Conservation (phyloP, 352 stramenopile species). For the Hyaloperonospora arabidopsidis region DNA sequence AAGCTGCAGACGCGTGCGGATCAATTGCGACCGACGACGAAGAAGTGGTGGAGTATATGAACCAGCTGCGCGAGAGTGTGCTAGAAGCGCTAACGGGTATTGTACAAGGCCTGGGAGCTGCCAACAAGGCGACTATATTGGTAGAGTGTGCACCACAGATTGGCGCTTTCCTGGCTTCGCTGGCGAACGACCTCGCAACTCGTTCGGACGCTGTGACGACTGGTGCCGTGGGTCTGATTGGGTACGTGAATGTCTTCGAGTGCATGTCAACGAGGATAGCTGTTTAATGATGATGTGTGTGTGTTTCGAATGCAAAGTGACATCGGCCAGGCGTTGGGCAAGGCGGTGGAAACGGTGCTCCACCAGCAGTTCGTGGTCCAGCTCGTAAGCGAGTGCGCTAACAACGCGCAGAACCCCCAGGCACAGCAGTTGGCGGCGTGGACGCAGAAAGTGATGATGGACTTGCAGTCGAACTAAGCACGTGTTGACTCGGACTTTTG, state of each 20-base stretch:
- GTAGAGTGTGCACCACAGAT: slow-evolving; percentile 80
- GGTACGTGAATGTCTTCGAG: slow-evolving; percentile 34
- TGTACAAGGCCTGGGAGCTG: slow-evolving; percentile 89
- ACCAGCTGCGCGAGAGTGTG: slow-evolving; percentile 91
- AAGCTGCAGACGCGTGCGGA: slow-evolving; percentile 80
- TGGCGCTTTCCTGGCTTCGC: slow-evolving; percentile 81
- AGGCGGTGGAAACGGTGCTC: slow-evolving; percentile 49
- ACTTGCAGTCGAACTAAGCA: slow-evolving; percentile 50
- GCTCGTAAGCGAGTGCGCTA: slow-evolving; percentile 65
- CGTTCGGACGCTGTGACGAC: slow-evolving; percentile 87
- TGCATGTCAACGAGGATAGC: neutral
- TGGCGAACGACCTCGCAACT: slow-evolving; percentile 75
- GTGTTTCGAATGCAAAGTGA: slow-evolving; percentile 43
- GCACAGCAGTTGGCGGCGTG: slow-evolving; percentile 62
- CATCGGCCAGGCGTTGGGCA: slow-evolving; percentile 73
- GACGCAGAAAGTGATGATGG: slow-evolving; percentile 71
- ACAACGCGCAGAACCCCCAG: slow-evolving; percentile 55
- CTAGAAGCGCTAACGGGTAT: slow-evolving; percentile 96
- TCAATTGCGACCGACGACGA: slow-evolving; percentile 90
- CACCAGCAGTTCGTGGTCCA: slow-evolving; percentile 66
- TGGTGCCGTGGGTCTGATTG: slow-evolving; percentile 85
- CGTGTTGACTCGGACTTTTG: slow-evolving; percentile 5
- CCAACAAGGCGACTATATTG: slow-evolving; percentile 80
- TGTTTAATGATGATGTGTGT: neutral
- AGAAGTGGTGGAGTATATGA: slow-evolving; percentile 97